Evolutionary conservation across 140 eudicot species (phyloP).

Genomic region (Anethum foeniculum): DNA sequence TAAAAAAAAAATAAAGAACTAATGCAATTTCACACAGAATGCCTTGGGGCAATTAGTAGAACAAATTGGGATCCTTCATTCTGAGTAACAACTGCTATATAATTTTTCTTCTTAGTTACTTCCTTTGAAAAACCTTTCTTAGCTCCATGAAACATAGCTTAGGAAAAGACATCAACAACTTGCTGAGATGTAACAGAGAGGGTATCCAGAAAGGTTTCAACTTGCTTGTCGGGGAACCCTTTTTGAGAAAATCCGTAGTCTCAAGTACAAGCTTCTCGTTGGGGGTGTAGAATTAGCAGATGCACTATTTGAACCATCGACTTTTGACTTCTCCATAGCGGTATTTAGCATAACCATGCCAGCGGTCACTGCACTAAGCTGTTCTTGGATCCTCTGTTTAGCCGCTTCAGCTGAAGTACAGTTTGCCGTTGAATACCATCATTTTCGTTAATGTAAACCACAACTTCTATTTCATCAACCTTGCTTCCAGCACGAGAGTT

Average conservation of each 20-base stretch:
- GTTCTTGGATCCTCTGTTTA: slow-evolving; percentile 39
- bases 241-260: slow-evolving; percentile 29
- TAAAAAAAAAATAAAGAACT: too few relatives aligned
- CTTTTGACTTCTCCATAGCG: slow-evolving; percentile 24
- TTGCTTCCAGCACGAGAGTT: slow-evolving; percentile 33
- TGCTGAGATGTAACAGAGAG: slow-evolving; percentile 36
- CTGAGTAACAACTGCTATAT: slow-evolving; percentile 32
- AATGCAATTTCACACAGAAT: slow-evolving; percentile 41
- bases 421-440: slow-evolving; percentile 55
- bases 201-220: slow-evolving; percentile 26
- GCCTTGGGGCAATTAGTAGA: slow-evolving; percentile 35
- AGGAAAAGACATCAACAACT: slow-evolving; percentile 30
- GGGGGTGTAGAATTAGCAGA: neutral
- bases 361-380: slow-evolving; percentile 53
- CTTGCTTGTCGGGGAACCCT: slow-evolving; percentile 31
- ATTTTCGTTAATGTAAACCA: slow-evolving; percentile 11
- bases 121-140: slow-evolving; percentile 53
- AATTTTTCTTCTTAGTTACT: slow-evolving; percentile 38
- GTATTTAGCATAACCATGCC: slow-evolving; percentile 60
- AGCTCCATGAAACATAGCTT: slow-evolving; percentile 45
- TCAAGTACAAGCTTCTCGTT: slow-evolving; percentile 25
- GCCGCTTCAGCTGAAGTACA: slow-evolving; percentile 60
- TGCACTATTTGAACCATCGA: slow-evolving; percentile 12
- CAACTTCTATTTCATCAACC: slow-evolving; percentile 29
- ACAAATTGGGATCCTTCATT: slow-evolving; percentile 41